Conservation (phyloP, 257 asterid genomes). For the Solanum corneliomulleri region DNA sequence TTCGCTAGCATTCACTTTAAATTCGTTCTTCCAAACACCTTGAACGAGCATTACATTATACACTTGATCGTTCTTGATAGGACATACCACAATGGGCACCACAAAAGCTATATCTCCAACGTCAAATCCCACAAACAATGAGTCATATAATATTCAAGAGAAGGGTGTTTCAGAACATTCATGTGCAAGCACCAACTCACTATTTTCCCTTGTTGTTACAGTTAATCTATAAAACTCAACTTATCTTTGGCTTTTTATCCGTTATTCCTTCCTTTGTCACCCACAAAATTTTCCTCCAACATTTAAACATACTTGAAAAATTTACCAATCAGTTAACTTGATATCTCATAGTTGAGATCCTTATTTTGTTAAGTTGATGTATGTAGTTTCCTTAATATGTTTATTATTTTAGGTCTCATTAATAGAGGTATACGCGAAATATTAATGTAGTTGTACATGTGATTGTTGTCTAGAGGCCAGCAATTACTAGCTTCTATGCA, state of each 20-base stretch:
- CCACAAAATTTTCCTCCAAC: too few relatives aligned
- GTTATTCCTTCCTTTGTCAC: too few relatives aligned
- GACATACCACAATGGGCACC: too few relatives aligned
- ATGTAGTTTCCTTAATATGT: not conserved
- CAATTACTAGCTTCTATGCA: slow-evolving; percentile 48
- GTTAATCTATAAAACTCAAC: not conserved
- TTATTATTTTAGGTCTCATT: not conserved
- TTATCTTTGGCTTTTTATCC: not conserved
- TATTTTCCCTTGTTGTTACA: slow-evolving; percentile 4
- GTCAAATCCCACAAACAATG: slow-evolving; percentile 42
- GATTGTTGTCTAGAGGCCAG: slow-evolving; percentile 33
- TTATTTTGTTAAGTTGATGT: not conserved
- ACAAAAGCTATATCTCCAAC: slow-evolving; percentile 22
- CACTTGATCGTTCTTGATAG: slow-evolving; percentile 27
- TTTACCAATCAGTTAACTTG: too few relatives aligned
- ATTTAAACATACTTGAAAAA: too few relatives aligned
- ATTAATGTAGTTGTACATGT: not conserved
- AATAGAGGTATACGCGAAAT: not conserved
- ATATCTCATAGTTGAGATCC: not conserved
- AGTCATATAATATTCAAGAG: slow-evolving; percentile 12
- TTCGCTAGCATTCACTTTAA: slow-evolving; percentile 3
- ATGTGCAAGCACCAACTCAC: slow-evolving; percentile 17
- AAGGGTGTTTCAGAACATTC: slow-evolving; percentile 6
- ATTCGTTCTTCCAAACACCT: slow-evolving; percentile 33
- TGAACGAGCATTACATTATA: slow-evolving; percentile 38